phyloP scores from a whole-genome alignment of 1,284 basidiomycete species.

The Moesziomyces antarcticus region DNA sequence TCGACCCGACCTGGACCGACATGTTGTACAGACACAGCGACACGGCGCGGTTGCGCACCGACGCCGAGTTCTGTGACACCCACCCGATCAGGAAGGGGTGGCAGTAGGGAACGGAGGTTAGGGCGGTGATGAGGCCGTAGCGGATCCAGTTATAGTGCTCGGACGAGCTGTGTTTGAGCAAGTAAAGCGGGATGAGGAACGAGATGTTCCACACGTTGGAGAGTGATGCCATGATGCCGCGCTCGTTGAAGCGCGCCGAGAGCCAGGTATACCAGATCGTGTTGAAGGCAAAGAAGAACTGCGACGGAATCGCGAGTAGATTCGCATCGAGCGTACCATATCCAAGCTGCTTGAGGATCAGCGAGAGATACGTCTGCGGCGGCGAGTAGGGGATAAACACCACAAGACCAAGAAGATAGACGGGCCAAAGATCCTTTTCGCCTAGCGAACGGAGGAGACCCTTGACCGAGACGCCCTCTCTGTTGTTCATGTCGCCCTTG shows the following conservation, averaged over 20 bases:
- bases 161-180: constrained; percentile 15
- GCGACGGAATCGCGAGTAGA: constrained; percentile 52
- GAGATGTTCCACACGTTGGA: constrained; percentile 36
- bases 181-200: constrained; percentile 33
- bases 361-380: constrained; percentile 31
- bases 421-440: constrained; percentile 78
- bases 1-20: constrained; percentile 47
- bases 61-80: constrained; percentile 35
- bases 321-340: constrained; percentile 50
- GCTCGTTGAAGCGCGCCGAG: constrained; percentile 27
- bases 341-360: constrained; percentile 47
- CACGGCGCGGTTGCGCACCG: constrained; percentile 50
- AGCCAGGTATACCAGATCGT: constrained; percentile 36
- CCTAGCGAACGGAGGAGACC: constrained; percentile 69
- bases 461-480: constrained; percentile 71
- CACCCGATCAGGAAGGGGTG: constrained; percentile 42
- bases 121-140: constrained; percentile 35
- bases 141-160: constrained; percentile 36
- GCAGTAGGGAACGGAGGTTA: constrained; percentile 44
- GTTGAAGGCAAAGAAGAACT: constrained; percentile 47
- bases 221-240: constrained; percentile 18
- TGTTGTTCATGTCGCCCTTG: constrained; percentile 81
- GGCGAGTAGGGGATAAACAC: constrained; percentile 34
- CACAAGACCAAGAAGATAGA: constrained; percentile 73
- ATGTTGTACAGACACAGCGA: constrained; percentile 54